Evolutionary conservation across 192 early-diverging fungal species (phyloP), one percentile per base, ranked within the genome.

Genomic region (Coemansia sp.): DNA sequence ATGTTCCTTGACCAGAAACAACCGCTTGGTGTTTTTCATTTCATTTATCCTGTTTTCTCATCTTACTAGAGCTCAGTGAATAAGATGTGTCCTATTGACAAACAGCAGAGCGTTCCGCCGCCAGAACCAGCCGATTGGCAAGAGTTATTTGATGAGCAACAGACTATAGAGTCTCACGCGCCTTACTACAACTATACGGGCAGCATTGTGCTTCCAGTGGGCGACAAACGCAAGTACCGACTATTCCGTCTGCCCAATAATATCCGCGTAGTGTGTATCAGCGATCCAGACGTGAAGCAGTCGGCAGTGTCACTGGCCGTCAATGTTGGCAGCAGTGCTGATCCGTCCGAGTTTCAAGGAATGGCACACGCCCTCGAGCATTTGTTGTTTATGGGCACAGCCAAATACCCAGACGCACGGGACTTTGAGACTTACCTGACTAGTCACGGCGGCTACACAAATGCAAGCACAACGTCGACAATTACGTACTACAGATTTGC

Each of bases 361-460:
- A 64, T 92, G 41, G 90, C 90, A 1, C 90, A 92, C 56, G 86
- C 87, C 47, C 78, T 85, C 61, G 90, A 90, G 66, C 90, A 90
- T 60, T 49, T 92, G 48, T 74, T 90, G 20, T 89, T 92, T 60
- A 82, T 86, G 77, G 89, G 87, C 7, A 87, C 86, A 1, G 54
- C 54, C 47, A 87, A 90, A 64, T 89, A 92, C 63, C 89, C 90
- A 7, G 66, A 78, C 19, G 85, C 86, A 32, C 85, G 87, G 39
- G 85, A 85, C 19, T 90, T 88, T 61, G 72, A 75, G 13, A 55
- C 70, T 12, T 78, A 66, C 24, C 20, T 82, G 11, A 39, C 62
- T 2, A 23, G 26, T 1, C 20, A 83, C 32, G 60, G 55, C 8
- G 81, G 81, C 3, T 38, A 55, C 3, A 45, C 65, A 16, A 82